A percentile compares a stretch with the other conserved stretches of the same genome.
Conservation (phyloP, 352 stramenopile species). For the Globisporangium middletonii region DNA sequence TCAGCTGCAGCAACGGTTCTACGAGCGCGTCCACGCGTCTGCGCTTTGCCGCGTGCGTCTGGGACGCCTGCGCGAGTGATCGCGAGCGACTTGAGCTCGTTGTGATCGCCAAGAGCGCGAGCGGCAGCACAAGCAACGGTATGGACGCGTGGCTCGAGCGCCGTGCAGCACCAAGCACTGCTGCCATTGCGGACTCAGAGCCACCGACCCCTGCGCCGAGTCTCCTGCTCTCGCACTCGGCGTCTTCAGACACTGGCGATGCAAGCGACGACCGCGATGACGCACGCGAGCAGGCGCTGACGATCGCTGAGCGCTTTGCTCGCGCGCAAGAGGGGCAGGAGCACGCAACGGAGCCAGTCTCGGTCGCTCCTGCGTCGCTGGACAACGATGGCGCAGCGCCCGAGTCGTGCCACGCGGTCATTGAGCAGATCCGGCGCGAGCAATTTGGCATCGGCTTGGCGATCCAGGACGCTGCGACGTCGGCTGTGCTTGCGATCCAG, state of each 20-base stretch:
- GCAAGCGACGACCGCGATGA: not conserved
- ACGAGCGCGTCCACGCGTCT: conserved; percentile 8
- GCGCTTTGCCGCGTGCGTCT: conserved; percentile 22
- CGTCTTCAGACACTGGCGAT: not conserved
- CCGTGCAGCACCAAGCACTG: not conserved
- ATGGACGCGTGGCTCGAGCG: not conserved
- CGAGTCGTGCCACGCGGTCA: conserved; percentile 42
- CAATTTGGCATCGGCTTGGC: conserved; percentile 78
- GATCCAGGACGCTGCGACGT: conserved; percentile 51
- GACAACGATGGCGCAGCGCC: not conserved
- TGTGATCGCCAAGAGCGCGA: conserved; percentile 15
- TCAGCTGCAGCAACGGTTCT: not conserved
- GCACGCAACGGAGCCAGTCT: not conserved
- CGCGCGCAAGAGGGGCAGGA: conserved; percentile 3
- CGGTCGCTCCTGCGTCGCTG: not conserved
- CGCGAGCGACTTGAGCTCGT: conserved; percentile 24
- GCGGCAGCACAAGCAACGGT: not conserved
- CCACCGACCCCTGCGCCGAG: no score
- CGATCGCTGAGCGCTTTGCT: conserved; percentile 10
- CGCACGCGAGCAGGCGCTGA: no score
- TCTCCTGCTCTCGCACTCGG: not conserved
- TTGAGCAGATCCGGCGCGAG: conserved; percentile 53
- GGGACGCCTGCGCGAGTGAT: conserved; percentile 26
- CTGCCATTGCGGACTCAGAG: not conserved
- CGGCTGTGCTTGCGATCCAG: conserved; percentile 56